Evolutionary conservation across 179 eudicot genomes (phyloP), one percentile per base, ranked within the genome.

Genomic region (Sideroxylon spinosum): DNA sequence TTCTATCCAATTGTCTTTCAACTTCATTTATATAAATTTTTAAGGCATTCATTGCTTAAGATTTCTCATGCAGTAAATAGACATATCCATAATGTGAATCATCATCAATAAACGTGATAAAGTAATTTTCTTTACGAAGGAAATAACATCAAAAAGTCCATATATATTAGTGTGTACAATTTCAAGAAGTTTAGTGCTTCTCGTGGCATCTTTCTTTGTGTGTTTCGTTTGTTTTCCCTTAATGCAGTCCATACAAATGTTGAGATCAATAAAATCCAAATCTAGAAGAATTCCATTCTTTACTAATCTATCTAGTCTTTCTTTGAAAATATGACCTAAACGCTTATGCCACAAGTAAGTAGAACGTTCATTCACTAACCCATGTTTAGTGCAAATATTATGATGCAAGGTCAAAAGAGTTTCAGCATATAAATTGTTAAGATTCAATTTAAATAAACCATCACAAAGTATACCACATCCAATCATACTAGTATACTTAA

Each of bases 381-480:
- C 26, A n/a, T 17, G 26, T 71, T 69, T 69, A 16, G 56, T 52
- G 3, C 56, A 0, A 52, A 52, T 2, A 4, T 52, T 52, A 10
- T 52, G 56, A 52, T 52, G 13, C 56, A 52, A 10, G 56, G 56
- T 6, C 16, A 52, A 0, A 10, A 52, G 56, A 56, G 59, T 57
- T 49, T 71, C 32, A 49, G 19, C 75, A 69, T 22, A 61, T 9
- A 11, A 8, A 10, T 19, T 61, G 59, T 76, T 76, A 26, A 69
- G 64, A 28, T 44, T 76, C 0, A 76, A 16, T 68, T 75, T 61
- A 29, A 70, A 70, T 56, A 80, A 56, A 44, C 50, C 32, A 67
- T 69, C 25, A 76, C 57, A 32, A 76, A 62, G 49, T n/a, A 57
- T 17, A 57, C 22, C 22, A 57, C 28, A 73, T 53, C 64, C 26